Conservation (phyloP, 805 yeast species). For the Pichia sporocuriosa region DNA sequence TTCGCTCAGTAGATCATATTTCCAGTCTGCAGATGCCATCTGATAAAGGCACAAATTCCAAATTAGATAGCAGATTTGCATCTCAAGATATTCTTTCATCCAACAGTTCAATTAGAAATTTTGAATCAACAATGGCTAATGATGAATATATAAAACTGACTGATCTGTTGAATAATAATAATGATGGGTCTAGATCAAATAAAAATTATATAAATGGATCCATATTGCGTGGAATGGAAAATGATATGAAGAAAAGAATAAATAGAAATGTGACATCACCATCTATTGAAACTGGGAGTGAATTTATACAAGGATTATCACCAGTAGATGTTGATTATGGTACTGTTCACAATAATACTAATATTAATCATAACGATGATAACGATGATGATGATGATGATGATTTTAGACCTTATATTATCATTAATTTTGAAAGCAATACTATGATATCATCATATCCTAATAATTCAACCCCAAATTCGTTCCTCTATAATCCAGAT, state of each 20-base stretch:
- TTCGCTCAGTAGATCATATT: too few relatives aligned
- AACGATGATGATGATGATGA: slow-evolving; percentile 20
- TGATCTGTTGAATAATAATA: slow-evolving; percentile 31
- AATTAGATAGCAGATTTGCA: background rate
- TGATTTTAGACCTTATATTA: slow-evolving; percentile 26
- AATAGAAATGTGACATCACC: background rate
- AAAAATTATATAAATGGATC: background rate
- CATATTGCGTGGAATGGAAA: too few relatives aligned
- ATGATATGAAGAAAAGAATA: too few relatives aligned
- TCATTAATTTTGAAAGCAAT: slow-evolving; percentile 23
- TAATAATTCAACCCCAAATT: slow-evolving; percentile 31
- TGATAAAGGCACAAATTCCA: background rate
- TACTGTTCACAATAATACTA: background rate
- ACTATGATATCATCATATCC: slow-evolving; percentile 29
- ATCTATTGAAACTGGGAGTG: background rate
- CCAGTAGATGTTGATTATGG: background rate
- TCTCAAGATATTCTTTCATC: slow-evolving; percentile 12
- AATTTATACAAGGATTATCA: background rate
- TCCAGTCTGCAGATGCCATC: background rate
- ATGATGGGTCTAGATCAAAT: too few relatives aligned
- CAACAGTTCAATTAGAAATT: slow-evolving; percentile 18
- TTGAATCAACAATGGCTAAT: slow-evolving; percentile 32
- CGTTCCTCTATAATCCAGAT: slow-evolving; percentile 44
- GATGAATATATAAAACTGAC: slow-evolving; percentile 31
- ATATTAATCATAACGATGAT: slow-evolving; percentile 7